Percentiles rank a stretch among this genome's conserved stretches.
Conservation (phyloP, 495 filamentous ascomycete genomes). For the Penicillium verhagenii region DNA sequence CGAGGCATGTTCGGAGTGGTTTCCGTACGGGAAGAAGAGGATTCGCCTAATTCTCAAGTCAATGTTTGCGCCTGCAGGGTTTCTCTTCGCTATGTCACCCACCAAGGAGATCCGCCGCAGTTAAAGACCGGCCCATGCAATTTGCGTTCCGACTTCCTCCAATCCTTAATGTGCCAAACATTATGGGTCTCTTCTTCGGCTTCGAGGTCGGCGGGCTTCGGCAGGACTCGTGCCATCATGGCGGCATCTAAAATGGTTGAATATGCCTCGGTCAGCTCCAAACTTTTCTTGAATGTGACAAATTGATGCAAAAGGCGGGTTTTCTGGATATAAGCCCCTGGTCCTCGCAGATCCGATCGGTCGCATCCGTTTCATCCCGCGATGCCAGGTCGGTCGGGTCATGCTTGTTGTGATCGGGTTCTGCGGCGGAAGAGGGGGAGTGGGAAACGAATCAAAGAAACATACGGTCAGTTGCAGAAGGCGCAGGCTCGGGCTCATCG, state of each 20-base stretch:
- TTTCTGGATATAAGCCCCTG: not conserved
- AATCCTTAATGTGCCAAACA: constrained; percentile 86
- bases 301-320: not conserved
- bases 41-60: constrained; percentile 63
- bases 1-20: constrained; percentile 86
- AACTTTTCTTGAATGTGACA: not conserved
- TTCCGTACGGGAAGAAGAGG: constrained; percentile 92
- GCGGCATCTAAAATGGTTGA: constrained; percentile 61
- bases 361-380: not conserved
- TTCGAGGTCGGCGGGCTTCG: constrained; percentile 73
- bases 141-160: constrained; percentile 69
- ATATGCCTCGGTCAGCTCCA: constrained; percentile 21
- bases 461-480: constrained; percentile 73
- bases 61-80: constrained; percentile 3
- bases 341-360: not conserved
- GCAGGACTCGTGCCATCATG: constrained; percentile 76
- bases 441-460: constrained; percentile 17
- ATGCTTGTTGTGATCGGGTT: constrained; percentile 1
- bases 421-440: constrained; percentile 6
- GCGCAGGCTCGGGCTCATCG: constrained; percentile 50
- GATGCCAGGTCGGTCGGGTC: not conserved
- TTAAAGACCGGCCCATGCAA: constrained; percentile 86
- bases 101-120: constrained; percentile 88
- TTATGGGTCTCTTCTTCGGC: constrained; percentile 62
- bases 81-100: constrained; percentile 27